Percentiles rank a stretch among this genome's conserved stretches.
Evolutionary conservation across 2,329 filamentous ascomycete genomes (phyloP).

Genomic region (Aquanectria penicillioides): DNA sequence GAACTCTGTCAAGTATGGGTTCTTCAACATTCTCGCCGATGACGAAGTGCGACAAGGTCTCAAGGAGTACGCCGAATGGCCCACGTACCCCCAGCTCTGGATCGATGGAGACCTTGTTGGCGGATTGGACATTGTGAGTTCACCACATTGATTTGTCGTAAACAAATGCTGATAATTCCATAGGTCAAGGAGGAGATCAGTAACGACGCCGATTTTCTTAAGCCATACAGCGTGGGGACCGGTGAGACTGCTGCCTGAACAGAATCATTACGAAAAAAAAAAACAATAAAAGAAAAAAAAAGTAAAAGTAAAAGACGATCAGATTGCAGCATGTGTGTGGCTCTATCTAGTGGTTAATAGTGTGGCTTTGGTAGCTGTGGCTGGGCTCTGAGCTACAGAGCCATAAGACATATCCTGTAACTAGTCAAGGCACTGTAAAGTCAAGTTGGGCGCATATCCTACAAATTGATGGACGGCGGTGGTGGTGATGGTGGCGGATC

Average conservation of each 20-base stretch:
- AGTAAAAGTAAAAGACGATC: neutral
- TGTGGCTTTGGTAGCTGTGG: slow-evolving; percentile 5
- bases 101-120: slow-evolving; percentile 90
- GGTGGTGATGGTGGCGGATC: slow-evolving; percentile 2
- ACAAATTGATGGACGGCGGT: neutral
- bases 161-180: slow-evolving; percentile 38
- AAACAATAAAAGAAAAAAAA: neutral
- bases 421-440: neutral
- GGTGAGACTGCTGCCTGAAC: slow-evolving; percentile 51
- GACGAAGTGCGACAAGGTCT: slow-evolving; percentile 96
- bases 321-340: slow-evolving; percentile 2
- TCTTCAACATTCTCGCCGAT: slow-evolving; percentile 98
- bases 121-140: slow-evolving; percentile 91
- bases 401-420: neutral
- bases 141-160: no score
- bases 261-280: slow-evolving; percentile 21
- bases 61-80: slow-evolving; percentile 99
- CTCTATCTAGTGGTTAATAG: slow-evolving; percentile 13
- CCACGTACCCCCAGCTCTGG: slow-evolving; percentile 96
- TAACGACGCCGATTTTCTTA: slow-evolving; percentile 84
- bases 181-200: slow-evolving; percentile 95
- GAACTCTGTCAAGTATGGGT: slow-evolving; percentile 93
- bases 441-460: slow-evolving; percentile 1
- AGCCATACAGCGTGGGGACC: slow-evolving; percentile 70
- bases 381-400: neutral